Evolutionary conservation across 805 yeast genomes (phyloP), one percentile per base, ranked within the genome.

Genomic region (Saccharomycopsis sp.): DNA sequence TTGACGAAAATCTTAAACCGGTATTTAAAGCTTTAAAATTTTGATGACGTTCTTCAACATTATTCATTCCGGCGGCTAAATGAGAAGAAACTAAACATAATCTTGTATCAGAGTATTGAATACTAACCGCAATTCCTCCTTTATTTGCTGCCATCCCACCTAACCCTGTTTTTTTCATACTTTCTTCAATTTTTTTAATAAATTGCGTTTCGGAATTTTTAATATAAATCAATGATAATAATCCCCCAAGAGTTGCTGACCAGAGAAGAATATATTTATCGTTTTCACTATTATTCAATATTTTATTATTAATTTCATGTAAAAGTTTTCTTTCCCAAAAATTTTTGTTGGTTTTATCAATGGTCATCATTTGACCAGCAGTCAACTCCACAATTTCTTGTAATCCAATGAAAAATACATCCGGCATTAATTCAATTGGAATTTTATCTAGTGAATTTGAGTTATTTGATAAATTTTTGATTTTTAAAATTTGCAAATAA

Each of bases 1-100:
- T 67, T 10, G 69, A 69, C n/a, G 76, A 68, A 54, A 83, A 83
- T 43, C 75, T 64, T 23, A 82, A 64, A 4, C 83, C 84, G 43
- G 73, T 76, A 2, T 78, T 67, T 25, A 92, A 79, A 1, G 88
- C 74, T 49, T 84, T 84, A 51, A 83, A 85, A 55, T 92, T 94
- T 49, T 77, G 78, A 54, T 84, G 94, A 42, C 98, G 66, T 58
- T 89, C 95, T 25, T 78, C 83, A 12, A 74, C 67, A 53, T 84
- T 78, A 44, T 77, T 76, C 46, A 80, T 70, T 0, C 98, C 98
- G 2, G 98, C 98, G 1, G 97, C 96, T 42, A 92, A 66, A 64
- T 92, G 98, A 3, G 94, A 77, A 3, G 79, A 77, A 10, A 89
- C 75, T 49, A 89, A 74, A 52, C 96, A 85, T 38, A 92, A 60